Evolutionary conservation across 73 alveolate species (phyloP), one percentile per base, ranked within the genome.

Genomic region (Paramecium pentaurelia): DNA sequence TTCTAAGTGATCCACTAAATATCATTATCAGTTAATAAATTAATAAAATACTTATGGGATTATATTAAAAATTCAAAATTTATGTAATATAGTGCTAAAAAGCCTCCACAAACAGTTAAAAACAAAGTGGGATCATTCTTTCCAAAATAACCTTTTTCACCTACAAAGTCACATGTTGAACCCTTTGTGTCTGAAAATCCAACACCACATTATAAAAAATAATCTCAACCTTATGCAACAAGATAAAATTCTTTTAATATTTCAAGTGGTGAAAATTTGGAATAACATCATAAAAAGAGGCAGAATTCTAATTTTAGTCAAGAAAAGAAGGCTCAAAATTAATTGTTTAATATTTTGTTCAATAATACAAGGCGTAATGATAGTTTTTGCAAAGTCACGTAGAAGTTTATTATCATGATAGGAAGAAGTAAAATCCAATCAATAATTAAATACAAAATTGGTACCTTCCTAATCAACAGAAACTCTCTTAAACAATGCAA

Each of bases 61-160:
- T 54, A 54, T 54, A 54, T 54, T 54, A 54, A 64, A 64, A 64
- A 64, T 64, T 64, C 84, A 64, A 64, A 64, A 75, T 36, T 75
- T 36, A 80, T 73, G 87, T 73, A 73, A 80, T 80, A 80, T 36
- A 42, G 91, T 32, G 8, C 77, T 2, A 80, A 60, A 36, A 80
- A 80, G 58, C 91, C 91, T 18, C 91, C 91, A 38, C 16, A 80
- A 80, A 28, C 91, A 25, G 91, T 80, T 1, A 80, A 80, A 77
- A 80, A 80, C 30, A 28, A 80, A 27, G 27, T 38, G 25, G 91
- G 77, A 20, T 45, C 91, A 40, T 80, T 80, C 91, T 80, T 80
- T 36, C 91, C 91, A 32, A 80, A 80, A 45, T 45, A 80, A 80
- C 91, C 91, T 25, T 80, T 27, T 49, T 80, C 91, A 1, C 91